phyloP scores from a whole-genome alignment of 2,329 filamentous ascomycete genomes.

The Aspergillus sp. region DNA sequence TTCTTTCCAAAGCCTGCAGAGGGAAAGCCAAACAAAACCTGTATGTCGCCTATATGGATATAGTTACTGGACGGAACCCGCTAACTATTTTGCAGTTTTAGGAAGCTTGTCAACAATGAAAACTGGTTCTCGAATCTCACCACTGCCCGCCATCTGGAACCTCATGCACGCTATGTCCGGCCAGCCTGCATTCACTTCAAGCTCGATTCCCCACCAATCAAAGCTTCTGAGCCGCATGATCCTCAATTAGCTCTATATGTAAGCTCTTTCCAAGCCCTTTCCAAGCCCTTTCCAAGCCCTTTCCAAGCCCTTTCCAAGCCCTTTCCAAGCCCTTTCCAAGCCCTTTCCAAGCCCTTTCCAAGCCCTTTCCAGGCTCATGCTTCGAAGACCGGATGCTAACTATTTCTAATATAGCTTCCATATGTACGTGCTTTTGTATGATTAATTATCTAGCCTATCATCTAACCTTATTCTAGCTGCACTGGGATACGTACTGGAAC shows the following conservation, averaged over 20 bases:
- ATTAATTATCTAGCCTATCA: too few relatives aligned
- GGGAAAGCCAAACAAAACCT: conserved; percentile 32
- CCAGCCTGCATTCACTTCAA: conserved; percentile 41
- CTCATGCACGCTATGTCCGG: conserved; percentile 45
- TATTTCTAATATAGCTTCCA: conserved; percentile 25
- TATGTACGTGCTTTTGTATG: conserved; percentile 28
- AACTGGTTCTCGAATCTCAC: conserved; percentile 44
- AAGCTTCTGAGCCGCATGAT: conserved; percentile 22
- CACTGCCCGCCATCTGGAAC: conserved; percentile 43
- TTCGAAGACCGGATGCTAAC: conserved; percentile 9
- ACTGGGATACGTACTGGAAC: conserved; percentile 67
- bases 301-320: conserved; percentile 13
- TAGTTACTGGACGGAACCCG: not conserved
- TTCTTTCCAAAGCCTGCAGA: conserved; percentile 27
- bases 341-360: not conserved
- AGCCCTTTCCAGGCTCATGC: not conserved
- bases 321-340: conserved; percentile 10
- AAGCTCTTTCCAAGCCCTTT: conserved; percentile 13
- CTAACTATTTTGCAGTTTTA: conserved; percentile 35
- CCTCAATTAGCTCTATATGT: conserved; percentile 38
- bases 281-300: too few relatives aligned
- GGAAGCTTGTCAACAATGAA: conserved; percentile 38
- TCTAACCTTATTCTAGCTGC: conserved; percentile 48
- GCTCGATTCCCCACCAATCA: conserved; percentile 27
- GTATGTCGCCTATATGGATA: conserved; percentile 15